Conservation (phyloP, 2,329 filamentous ascomycete species). For the Trichoderma simmonsii region DNA sequence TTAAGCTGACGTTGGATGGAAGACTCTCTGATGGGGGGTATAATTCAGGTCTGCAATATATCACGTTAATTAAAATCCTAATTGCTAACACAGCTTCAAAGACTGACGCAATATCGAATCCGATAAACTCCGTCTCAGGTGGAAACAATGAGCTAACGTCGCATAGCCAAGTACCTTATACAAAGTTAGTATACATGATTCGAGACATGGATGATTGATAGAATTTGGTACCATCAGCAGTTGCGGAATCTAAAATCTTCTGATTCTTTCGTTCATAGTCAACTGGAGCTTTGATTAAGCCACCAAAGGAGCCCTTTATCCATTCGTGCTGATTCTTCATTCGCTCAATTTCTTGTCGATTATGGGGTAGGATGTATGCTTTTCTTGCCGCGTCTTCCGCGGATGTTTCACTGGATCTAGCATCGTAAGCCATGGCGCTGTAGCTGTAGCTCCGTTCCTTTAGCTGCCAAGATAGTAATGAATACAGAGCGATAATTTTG, state of each 20-base stretch:
- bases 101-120: constrained; percentile 18
- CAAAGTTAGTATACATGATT: not conserved
- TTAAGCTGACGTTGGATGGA: not conserved
- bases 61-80: not conserved
- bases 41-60: not conserved
- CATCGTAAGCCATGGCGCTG: not conserved
- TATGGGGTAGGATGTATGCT: constrained; percentile 13
- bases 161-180: constrained; percentile 10
- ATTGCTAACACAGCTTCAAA: not conserved
- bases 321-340: constrained; percentile 20
- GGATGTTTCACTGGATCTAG: not conserved
- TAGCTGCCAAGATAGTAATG: not conserved
- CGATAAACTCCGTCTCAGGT: constrained; percentile 7
- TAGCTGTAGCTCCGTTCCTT: not conserved
- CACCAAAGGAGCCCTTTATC: constrained; percentile 13
- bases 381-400: not conserved
- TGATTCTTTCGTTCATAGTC: not conserved
- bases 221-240: not conserved
- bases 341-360: constrained; percentile 4
- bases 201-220: not conserved
- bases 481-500: not conserved
- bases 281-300: constrained; percentile 12
- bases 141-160: constrained; percentile 5
- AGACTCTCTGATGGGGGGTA: not conserved
- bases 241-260: constrained; percentile 11